These are phyloP conservation scores for Dothideomycetes sp. DNA, from an alignment of 2,329 filamentous ascomycete genomes.

Conservation along the genomic window DNA sequence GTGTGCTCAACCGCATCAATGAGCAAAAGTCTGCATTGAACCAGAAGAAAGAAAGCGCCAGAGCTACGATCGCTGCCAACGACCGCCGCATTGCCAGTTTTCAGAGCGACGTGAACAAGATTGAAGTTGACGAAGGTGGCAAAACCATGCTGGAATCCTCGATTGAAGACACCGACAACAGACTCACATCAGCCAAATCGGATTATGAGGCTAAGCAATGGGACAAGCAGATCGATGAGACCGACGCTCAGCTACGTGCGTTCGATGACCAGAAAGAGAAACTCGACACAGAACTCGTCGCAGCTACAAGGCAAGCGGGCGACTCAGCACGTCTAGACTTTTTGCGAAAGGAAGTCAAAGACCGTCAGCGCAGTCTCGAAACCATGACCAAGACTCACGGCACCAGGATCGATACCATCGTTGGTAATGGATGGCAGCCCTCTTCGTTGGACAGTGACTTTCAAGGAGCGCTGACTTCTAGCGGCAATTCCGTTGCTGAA, in stretches of 20 bases:
- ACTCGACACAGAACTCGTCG: constrained; percentile 70
- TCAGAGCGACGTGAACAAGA: constrained; percentile 59
- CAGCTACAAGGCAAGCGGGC: constrained; percentile 70
- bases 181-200: constrained; percentile 53
- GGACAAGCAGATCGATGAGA: constrained; percentile 60
- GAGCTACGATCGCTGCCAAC: constrained; percentile 62
- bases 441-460: constrained; percentile 63
- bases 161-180: constrained; percentile 57
- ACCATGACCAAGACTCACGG: constrained; percentile 69
- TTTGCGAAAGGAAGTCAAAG: constrained; percentile 68
- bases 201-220: constrained; percentile 56
- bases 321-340: constrained; percentile 79
- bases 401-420: constrained; percentile 54
- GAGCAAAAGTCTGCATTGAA: constrained; percentile 62
- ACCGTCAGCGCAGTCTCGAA: constrained; percentile 64
- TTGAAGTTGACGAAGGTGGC: constrained; percentile 77
- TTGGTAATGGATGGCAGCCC: constrained; percentile 60
- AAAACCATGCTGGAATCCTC: constrained; percentile 69
- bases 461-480: constrained; percentile 52
- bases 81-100: constrained; percentile 59
- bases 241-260: constrained; percentile 55
- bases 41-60: constrained; percentile 65
- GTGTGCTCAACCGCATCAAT: constrained; percentile 61
- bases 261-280: constrained; percentile 64
- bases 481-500: constrained; percentile 50